These are phyloP conservation scores for Aspergillus niger DNA, from an alignment of 2,329 filamentous ascomycete species.

Conservation along the genomic window DNA sequence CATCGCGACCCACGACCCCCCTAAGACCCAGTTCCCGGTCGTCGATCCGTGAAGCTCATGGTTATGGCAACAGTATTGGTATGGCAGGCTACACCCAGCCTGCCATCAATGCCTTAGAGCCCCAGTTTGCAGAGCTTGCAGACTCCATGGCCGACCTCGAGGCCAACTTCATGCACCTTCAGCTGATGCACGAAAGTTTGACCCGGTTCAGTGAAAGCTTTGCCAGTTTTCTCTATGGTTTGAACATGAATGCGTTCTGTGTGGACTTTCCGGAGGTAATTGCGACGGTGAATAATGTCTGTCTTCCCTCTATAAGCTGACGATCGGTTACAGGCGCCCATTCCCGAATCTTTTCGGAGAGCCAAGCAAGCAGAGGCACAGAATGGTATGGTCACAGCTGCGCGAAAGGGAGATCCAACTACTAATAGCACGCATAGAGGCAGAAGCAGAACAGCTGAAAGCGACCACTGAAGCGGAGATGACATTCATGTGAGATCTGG, in stretches of 20 bases:
- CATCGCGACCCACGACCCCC: conserved; percentile 84
- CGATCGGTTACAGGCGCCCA: conserved; percentile 63
- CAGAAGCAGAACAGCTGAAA: conserved; percentile 34
- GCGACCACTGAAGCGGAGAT: conserved; percentile 64
- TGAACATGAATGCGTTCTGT: conserved; percentile 99
- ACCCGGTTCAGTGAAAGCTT: conserved; percentile 95
- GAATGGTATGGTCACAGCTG: conserved; percentile 36
- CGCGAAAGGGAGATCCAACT: background rate
- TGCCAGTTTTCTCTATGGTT: conserved; percentile 87
- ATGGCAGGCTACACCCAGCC: conserved; percentile 55
- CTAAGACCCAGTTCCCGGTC: conserved; percentile 86
- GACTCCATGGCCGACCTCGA: conserved; percentile 95
- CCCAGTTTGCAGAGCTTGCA: conserved; percentile 87
- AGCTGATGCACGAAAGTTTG: conserved; percentile 93
- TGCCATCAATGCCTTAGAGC: conserved; percentile 75
- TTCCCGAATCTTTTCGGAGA: conserved; percentile 77
- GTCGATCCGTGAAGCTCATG: conserved; percentile 77
- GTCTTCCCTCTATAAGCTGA: conserved; percentile 10
- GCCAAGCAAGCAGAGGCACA: conserved; percentile 61
- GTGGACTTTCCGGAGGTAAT: conserved; percentile 92
- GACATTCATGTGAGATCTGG: conserved; percentile 72
- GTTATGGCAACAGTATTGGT: conserved; percentile 46
- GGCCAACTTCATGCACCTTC: conserved; percentile 95
- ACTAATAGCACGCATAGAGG: conserved; percentile 29
- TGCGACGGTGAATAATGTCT: background rate